Percentiles rank a stretch among this genome's conserved stretches.
Evolutionary conservation across 495 filamentous ascomycete species (phyloP).

Genomic region (Hypoxylon fuscum): DNA sequence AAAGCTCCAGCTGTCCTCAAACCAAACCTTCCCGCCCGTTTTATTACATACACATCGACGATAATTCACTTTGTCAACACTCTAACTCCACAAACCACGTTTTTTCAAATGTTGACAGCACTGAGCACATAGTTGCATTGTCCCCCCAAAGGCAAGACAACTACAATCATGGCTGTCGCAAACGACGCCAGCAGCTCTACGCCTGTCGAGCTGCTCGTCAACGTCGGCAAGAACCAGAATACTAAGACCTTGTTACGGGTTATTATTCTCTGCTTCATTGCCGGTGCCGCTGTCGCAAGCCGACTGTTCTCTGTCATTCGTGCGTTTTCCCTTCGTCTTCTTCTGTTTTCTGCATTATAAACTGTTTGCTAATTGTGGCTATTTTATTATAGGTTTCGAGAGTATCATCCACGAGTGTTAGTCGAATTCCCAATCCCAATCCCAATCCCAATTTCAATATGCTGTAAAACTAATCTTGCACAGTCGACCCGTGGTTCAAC

Average conservation of each 20-base stretch:
- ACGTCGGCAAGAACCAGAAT: conserved; percentile 63
- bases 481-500: conserved; percentile 99
- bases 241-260: conserved; percentile 88
- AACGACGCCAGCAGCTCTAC: conserved; percentile 29
- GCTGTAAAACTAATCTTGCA: conserved; percentile 41
- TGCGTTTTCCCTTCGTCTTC: conserved; percentile 65
- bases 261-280: conserved; percentile 91
- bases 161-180: conserved; percentile 40
- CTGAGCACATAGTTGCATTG: conserved; percentile 38
- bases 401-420: conserved; percentile 99
- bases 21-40: conserved; percentile 11
- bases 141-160: conserved; percentile 31
- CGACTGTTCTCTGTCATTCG: conserved; percentile 97
- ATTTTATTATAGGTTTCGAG: conserved; percentile 79
- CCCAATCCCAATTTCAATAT: background rate
- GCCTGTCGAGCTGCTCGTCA: conserved; percentile 50
- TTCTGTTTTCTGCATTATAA: background rate
- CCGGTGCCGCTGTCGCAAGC: conserved; percentile 90
- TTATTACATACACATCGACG: conserved; percentile 12
- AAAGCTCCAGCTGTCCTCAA: conserved; percentile 48
- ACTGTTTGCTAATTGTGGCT: conserved; percentile 46
- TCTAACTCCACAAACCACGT: background rate
- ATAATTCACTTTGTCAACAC: no score
- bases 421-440: conserved; percentile 48
- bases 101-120: conserved; percentile 42